Evolutionary conservation across 2,329 filamentous ascomycete genomes (phyloP).

Genomic region (Colletotrichum agaves): DNA sequence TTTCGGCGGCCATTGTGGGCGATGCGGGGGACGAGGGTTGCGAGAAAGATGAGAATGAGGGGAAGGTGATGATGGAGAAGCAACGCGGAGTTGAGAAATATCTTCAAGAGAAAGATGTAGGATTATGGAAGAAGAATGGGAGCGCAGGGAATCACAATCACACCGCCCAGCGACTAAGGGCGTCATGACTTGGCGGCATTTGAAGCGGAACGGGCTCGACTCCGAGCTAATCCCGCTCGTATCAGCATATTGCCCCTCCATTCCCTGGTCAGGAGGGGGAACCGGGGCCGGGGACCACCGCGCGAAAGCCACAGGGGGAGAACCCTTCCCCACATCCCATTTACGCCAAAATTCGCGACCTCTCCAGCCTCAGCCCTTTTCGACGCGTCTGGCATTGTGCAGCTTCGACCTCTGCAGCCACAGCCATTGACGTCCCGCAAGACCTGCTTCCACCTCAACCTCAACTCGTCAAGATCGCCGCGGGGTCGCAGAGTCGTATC

Average conservation of each 20-base stretch:
- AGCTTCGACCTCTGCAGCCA: not conserved
- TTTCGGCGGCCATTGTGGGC: conserved; percentile 43
- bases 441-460: not conserved
- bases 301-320: conserved; percentile 15
- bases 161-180: conserved; percentile 31
- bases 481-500: not conserved
- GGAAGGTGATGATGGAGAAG: not conserved
- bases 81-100: not conserved
- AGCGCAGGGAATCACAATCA: conserved; percentile 5
- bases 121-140: not conserved
- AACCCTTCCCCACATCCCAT: conserved; percentile 35
- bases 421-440: conserved; percentile 21
- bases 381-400: conserved; percentile 37
- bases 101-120: not conserved
- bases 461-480: not conserved
- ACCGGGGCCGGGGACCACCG: conserved; percentile 9
- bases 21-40: not conserved
- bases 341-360: conserved; percentile 50
- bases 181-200: conserved; percentile 31
- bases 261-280: not conserved
- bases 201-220: conserved; percentile 7
- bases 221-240: conserved; percentile 13
- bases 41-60: not conserved
- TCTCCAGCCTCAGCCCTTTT: not conserved
- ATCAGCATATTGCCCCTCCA: conserved; percentile 1